Conservation (phyloP, 2,329 filamentous ascomycete genomes). For the Venturia carpophila region DNA sequence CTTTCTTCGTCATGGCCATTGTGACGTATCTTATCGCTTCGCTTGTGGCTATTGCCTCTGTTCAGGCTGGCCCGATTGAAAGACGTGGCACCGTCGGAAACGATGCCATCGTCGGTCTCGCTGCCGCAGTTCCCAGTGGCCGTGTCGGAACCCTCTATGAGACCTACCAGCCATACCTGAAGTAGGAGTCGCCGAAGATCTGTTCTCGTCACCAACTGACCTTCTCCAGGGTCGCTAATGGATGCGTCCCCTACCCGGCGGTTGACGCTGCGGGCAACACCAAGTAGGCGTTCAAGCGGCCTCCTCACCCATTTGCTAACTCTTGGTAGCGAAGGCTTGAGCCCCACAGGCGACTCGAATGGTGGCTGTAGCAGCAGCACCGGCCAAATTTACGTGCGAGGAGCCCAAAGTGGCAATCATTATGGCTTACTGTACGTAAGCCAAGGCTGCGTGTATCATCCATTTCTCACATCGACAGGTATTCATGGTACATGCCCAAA, state of each 20-base stretch:
- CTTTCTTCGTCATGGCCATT: not conserved
- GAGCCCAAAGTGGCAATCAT: not conserved
- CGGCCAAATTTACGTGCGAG: not conserved
- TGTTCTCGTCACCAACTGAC: too few species aligned
- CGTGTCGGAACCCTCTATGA: constrained; percentile 43
- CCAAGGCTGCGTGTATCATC: not conserved
- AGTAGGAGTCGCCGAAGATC: too few species aligned
- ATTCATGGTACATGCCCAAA: constrained; percentile 46
- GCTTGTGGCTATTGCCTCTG: not conserved
- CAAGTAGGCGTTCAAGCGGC: not conserved
- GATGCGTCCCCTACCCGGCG: constrained; percentile 56
- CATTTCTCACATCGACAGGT: constrained; percentile 37
- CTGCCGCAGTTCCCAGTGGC: constrained; percentile 44
- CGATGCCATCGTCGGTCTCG: constrained; percentile 46
- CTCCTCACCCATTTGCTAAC: not conserved
- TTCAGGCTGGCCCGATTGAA: not conserved
- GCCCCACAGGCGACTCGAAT: not conserved
- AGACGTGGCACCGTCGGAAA: constrained; percentile 35
- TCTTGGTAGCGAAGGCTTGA: not conserved
- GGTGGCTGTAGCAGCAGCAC: not conserved
- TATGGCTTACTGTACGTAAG: not conserved
- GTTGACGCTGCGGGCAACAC: constrained; percentile 51
- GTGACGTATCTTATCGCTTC: not conserved
- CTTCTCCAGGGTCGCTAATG: constrained; percentile 42
- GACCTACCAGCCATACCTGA: constrained; percentile 49